These are phyloP conservation scores for Termitomyces bulborhizus DNA, from an alignment of 768 basidiomycete species.

Conservation along the genomic window DNA sequence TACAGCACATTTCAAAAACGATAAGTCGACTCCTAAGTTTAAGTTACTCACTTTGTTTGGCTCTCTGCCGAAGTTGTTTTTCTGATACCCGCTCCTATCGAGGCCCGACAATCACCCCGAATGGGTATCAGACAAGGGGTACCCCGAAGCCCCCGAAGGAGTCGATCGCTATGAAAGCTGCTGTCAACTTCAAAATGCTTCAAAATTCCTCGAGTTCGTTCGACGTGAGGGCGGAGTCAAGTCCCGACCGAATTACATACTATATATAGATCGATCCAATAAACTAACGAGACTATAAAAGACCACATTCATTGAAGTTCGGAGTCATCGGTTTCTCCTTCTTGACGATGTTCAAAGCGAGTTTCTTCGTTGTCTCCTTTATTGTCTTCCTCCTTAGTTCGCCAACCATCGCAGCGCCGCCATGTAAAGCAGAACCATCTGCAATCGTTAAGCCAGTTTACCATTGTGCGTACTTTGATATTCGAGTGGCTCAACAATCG, in stretches of 20 bases:
- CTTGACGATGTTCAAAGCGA: constrained; percentile 5
- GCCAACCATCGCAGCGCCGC: neutral
- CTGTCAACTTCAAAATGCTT: too few species aligned
- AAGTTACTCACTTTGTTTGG: too few species aligned
- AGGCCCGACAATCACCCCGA: too few species aligned
- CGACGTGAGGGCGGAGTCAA: neutral
- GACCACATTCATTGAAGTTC: neutral
- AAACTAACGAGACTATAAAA: neutral
- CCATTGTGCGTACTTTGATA: neutral
- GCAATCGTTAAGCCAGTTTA: neutral
- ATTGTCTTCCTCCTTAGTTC: neutral
- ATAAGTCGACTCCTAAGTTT: too few species aligned
- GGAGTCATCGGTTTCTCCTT: neutral
- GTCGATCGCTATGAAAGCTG: too few species aligned
- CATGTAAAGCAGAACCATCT: neutral
- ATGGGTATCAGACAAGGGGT: too few species aligned
- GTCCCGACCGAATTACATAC: neutral
- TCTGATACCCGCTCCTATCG: too few species aligned
- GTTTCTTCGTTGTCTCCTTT: neutral
- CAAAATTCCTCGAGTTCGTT: too few species aligned
- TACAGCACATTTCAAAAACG: too few species aligned
- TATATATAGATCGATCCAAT: neutral
- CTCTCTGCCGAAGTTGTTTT: too few species aligned
- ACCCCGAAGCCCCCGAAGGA: too few species aligned
- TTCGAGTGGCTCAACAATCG: neutral